Conservation (phyloP, 495 filamentous ascomycete genomes). For the Diplogelasinospora grovesii region DNA sequence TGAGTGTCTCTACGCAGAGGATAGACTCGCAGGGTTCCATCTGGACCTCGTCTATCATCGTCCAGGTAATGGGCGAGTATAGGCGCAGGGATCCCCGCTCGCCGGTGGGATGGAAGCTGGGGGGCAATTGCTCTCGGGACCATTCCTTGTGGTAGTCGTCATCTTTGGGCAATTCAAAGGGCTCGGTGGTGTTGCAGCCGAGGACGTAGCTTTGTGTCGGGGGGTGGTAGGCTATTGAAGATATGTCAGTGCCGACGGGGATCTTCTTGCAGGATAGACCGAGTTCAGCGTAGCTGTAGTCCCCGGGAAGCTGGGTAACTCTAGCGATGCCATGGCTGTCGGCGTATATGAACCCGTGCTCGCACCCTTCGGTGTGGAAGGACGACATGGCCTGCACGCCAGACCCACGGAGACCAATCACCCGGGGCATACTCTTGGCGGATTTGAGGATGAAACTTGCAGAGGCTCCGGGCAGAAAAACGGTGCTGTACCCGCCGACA, state of each 20-base stretch:
- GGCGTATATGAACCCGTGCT: constrained; percentile 74
- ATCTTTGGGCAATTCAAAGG: constrained; percentile 76
- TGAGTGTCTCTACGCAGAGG: constrained; percentile 73
- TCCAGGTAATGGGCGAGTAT: constrained; percentile 66
- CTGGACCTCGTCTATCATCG: constrained; percentile 64
- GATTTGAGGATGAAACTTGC: constrained; percentile 76
- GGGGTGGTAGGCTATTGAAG: constrained; percentile 66
- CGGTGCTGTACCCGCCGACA: constrained; percentile 64
- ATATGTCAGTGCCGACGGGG: constrained; percentile 62
- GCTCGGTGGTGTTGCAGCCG: constrained; percentile 55
- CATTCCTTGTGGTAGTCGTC: constrained; percentile 78
- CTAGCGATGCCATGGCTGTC: constrained; percentile 59
- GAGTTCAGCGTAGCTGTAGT: constrained; percentile 59
- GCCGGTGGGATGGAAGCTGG: constrained; percentile 59
- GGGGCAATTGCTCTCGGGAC: constrained; percentile 57
- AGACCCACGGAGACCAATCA: constrained; percentile 61
- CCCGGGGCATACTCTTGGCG: constrained; percentile 62
- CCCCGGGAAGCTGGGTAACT: constrained; percentile 58
- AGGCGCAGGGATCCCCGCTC: constrained; percentile 66
- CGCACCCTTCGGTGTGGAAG: constrained; percentile 68
- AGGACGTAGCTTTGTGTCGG: constrained; percentile 69
- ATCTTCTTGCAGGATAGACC: constrained; percentile 65
- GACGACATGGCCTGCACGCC: constrained; percentile 59
- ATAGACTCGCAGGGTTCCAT: constrained; percentile 69
- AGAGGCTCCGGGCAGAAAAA: constrained; percentile 73